Evolutionary conservation across 768 basidiomycete genomes (phyloP).

Genomic region (Podaxis sp.): DNA sequence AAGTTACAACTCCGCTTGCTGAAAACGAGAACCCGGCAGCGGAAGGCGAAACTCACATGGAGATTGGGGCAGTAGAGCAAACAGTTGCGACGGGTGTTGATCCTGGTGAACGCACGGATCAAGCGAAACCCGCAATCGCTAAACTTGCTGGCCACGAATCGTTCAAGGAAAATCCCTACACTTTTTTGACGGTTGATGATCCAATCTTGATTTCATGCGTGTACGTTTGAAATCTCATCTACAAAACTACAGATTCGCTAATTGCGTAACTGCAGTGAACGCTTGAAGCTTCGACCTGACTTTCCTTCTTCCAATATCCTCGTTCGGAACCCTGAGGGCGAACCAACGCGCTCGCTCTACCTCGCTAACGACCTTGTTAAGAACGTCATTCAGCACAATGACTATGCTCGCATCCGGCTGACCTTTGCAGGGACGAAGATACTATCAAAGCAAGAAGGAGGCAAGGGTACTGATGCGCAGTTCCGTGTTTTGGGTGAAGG

Average conservation of each 20-base stretch:
- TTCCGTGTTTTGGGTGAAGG: constrained; percentile 87
- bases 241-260: background rate
- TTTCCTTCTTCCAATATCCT: constrained; percentile 83
- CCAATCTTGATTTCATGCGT: constrained; percentile 69
- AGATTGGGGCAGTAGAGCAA: background rate
- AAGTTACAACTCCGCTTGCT: constrained; percentile 1
- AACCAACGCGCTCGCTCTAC: constrained; percentile 79
- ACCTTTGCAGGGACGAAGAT: constrained; percentile 94
- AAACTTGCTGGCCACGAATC: constrained; percentile 29
- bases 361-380: constrained; percentile 85
- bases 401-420: constrained; percentile 81
- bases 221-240: constrained; percentile 42
- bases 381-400: constrained; percentile 75
- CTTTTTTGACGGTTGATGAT: constrained; percentile 71
- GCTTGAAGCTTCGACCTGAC: constrained; percentile 61
- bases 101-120: constrained; percentile 17
- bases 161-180: constrained; percentile 93
- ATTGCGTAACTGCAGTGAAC: constrained; percentile 45
- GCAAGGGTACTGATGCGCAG: constrained; percentile 54
- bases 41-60: background rate
- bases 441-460: constrained; percentile 85
- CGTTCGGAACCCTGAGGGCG: constrained; percentile 80
- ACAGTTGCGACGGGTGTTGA: constrained; percentile 12
- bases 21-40: constrained; percentile 6
- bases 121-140: constrained; percentile 21